phyloP scores from a whole-genome alignment of 164 flowering plant genomes.

The Nelumbo lutea region DNA sequence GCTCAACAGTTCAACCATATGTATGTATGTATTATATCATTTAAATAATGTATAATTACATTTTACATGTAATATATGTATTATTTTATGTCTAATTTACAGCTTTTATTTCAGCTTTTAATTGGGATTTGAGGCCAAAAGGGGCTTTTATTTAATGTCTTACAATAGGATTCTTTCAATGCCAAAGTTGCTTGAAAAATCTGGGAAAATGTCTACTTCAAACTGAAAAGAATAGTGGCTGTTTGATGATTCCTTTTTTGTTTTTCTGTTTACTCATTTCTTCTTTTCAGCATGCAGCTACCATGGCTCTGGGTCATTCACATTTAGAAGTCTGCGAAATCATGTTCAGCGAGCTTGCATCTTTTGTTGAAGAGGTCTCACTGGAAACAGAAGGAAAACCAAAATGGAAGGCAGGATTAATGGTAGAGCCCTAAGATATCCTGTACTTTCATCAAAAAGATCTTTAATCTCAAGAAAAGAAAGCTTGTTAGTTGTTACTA shows the following conservation, averaged over 20 bases:
- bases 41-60: too few species aligned
- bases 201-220: too few species aligned
- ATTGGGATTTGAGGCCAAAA: too few species aligned
- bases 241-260: not conserved
- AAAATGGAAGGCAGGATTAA: slow-evolving; percentile 89
- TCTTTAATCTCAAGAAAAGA: not conserved
- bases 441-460: not conserved
- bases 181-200: too few species aligned
- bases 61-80: too few species aligned
- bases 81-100: too few species aligned
- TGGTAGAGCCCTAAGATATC: not conserved
- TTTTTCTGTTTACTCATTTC: slow-evolving; percentile 2
- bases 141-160: too few species aligned
- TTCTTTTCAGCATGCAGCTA: slow-evolving; percentile 76
- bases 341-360: slow-evolving; percentile 87
- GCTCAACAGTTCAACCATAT: too few species aligned
- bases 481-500: too few species aligned
- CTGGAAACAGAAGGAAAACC: slow-evolving; percentile 89
- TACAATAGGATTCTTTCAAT: too few species aligned
- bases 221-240: not conserved
- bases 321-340: slow-evolving; percentile 88
- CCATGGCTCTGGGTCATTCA: slow-evolving; percentile 95
- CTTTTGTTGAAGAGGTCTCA: slow-evolving; percentile 81
- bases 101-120: too few species aligned
- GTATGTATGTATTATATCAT: too few species aligned